These are phyloP conservation scores for Lathyrus oleraceus DNA, from an alignment of 306 rosid genomes.

Conservation along the genomic window DNA sequence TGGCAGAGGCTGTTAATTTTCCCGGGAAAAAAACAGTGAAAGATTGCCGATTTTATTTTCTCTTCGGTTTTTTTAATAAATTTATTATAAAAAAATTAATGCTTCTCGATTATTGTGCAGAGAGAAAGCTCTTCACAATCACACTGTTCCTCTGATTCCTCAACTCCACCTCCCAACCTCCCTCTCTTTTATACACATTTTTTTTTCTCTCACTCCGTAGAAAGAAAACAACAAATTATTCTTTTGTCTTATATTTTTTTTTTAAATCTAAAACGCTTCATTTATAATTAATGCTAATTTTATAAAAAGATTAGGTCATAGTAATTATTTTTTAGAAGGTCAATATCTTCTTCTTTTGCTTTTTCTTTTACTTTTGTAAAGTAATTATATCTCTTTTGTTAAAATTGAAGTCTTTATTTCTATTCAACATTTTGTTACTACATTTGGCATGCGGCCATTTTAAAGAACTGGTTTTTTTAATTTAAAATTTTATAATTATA, in stretches of 20 bases:
- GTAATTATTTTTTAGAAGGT: background rate
- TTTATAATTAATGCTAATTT: background rate
- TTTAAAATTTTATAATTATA: too few relatives aligned
- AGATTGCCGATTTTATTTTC: background rate
- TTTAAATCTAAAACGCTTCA: background rate
- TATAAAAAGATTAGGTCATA: background rate
- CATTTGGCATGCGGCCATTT: background rate
- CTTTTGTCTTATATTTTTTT: background rate
- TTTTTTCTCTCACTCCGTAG: background rate
- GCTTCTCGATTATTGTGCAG: conserved; percentile 15
- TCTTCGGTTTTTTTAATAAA: background rate
- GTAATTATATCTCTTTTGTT: background rate
- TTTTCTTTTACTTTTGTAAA: background rate
- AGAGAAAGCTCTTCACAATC: background rate
- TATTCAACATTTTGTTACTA: background rate
- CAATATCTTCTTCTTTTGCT: background rate
- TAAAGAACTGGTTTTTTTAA: background rate
- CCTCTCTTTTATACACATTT: conserved; percentile 21
- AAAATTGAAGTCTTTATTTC: background rate
- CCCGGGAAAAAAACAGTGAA: conserved; percentile 42
- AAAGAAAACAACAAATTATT: background rate
- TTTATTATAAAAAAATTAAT: background rate
- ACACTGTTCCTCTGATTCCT: conserved; percentile 28
- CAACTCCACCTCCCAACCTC: background rate
- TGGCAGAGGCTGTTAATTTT: conserved; percentile 41